A percentile compares a stretch with the other conserved stretches of the same genome.
Conservation (phyloP, 495 filamentous ascomycete genomes). For the Trichoderma orchidacearum region DNA sequence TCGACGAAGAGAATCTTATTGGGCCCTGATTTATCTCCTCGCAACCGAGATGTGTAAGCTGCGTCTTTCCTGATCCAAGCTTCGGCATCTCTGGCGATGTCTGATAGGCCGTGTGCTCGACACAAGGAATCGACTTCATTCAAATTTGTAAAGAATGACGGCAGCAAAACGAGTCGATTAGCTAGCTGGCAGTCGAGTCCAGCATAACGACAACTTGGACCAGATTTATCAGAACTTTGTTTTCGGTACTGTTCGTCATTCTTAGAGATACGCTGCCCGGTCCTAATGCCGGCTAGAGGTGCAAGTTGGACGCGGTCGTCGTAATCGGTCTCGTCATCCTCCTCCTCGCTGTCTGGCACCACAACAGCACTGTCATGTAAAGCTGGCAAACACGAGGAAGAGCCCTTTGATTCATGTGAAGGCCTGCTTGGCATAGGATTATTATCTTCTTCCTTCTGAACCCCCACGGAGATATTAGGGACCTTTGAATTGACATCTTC, state of each 20-base stretch:
- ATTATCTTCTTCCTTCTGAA: not conserved
- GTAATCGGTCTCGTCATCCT: not conserved
- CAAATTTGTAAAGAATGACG: not conserved
- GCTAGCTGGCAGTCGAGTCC: not conserved
- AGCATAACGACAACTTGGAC: not conserved
- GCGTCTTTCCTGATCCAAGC: conserved; percentile 4
- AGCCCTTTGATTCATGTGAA: not conserved
- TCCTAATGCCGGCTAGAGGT: not conserved
- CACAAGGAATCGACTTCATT: not conserved
- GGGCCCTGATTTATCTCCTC: conserved; percentile 3
- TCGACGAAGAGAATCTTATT: conserved; percentile 34
- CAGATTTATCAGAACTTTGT: not conserved
- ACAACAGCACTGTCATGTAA: not conserved
- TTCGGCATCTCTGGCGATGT: conserved; percentile 17
- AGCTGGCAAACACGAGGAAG: not conserved
- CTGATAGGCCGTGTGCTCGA: not conserved
- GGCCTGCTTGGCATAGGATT: not conserved
- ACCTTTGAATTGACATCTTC: not conserved
- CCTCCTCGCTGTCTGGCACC: not conserved
- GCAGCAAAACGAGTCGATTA: not conserved
- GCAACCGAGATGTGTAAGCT: not conserved
- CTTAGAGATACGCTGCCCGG: not conserved
- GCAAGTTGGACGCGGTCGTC: not conserved
- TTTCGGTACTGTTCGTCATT: not conserved
- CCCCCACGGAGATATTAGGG: not conserved